Conservation (phyloP, 495 filamentous ascomycete species). For the Aspergillus mulundensis region DNA sequence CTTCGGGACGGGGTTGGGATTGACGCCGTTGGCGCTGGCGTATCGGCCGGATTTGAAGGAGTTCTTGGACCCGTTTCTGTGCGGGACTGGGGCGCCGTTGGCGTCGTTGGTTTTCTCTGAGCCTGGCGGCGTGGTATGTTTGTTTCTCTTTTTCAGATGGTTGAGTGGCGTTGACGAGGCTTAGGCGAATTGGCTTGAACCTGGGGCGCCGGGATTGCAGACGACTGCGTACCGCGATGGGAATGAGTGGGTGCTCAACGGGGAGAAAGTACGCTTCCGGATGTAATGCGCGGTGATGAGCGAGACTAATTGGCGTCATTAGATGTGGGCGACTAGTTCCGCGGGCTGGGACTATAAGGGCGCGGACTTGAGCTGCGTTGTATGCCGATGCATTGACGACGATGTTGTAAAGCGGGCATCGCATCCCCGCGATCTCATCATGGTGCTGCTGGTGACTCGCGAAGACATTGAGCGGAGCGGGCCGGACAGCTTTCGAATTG, state of each 20-base stretch:
- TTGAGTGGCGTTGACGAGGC: neutral
- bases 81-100: constrained; percentile 4
- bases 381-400: constrained; percentile 8
- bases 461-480: constrained; percentile 6
- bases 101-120: constrained; percentile 12
- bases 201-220: constrained; percentile 10
- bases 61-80: constrained; percentile 11
- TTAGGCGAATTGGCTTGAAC: constrained; percentile 15
- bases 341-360: constrained; percentile 16
- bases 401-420: constrained; percentile 1
- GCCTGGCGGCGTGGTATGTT: constrained; percentile 10
- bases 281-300: neutral
- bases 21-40: constrained; percentile 11
- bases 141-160: neutral
- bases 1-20: constrained; percentile 10
- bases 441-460: constrained; percentile 12
- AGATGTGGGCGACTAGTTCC: constrained; percentile 16
- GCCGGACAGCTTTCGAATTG: neutral
- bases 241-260: constrained; percentile 13
- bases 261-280: constrained; percentile 12
- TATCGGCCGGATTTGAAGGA: neutral
- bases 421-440: constrained; percentile 4
- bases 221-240: constrained; percentile 9
- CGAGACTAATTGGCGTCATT: neutral
- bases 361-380: constrained; percentile 13